These are phyloP conservation scores for Tephrocybe sp. DNA, from an alignment of 768 basidiomycete genomes.

Conservation along the genomic window DNA sequence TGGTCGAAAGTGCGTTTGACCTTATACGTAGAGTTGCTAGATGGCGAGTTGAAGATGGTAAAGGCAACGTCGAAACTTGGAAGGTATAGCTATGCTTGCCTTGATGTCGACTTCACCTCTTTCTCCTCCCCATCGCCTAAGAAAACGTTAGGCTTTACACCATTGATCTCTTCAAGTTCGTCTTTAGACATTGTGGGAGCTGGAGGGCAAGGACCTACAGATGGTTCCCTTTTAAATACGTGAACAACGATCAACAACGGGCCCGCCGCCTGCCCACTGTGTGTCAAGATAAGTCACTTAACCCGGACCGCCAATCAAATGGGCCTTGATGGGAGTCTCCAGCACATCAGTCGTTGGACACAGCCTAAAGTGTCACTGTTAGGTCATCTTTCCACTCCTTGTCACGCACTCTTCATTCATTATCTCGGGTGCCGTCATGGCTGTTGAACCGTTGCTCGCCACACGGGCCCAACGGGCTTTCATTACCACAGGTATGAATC, in stretches of 20 bases:
- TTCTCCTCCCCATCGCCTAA: slow-evolving; percentile 46
- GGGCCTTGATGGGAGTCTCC: background rate
- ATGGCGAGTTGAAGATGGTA: background rate
- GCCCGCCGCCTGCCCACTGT: background rate
- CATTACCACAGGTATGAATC: slow-evolving; percentile 61
- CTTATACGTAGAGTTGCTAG: slow-evolving; percentile 40
- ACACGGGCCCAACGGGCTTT: slow-evolving; percentile 74
- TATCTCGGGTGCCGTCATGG: slow-evolving; percentile 41
- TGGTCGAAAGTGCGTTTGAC: slow-evolving; percentile 43
- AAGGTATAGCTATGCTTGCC: slow-evolving; percentile 10
- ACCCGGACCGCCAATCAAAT: background rate
- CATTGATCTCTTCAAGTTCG: slow-evolving; percentile 49
- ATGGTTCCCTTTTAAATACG: background rate
- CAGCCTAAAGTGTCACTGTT: background rate
- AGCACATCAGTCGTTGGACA: background rate
- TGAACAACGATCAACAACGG: background rate
- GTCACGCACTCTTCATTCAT: slow-evolving; percentile 9
- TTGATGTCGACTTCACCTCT: slow-evolving; percentile 38
- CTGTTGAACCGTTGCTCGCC: slow-evolving; percentile 66
- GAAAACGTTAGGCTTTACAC: slow-evolving; percentile 45
- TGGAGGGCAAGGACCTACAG: background rate
- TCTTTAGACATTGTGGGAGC: slow-evolving; percentile 27
- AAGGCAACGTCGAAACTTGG: background rate
- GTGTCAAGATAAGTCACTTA: background rate
- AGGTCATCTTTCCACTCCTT: slow-evolving; percentile 1